A percentile compares a stretch with the other conserved stretches of the same genome.
Evolutionary conservation across 2,329 filamentous ascomycete species (phyloP).

Genomic region (Neonectria coccinea): DNA sequence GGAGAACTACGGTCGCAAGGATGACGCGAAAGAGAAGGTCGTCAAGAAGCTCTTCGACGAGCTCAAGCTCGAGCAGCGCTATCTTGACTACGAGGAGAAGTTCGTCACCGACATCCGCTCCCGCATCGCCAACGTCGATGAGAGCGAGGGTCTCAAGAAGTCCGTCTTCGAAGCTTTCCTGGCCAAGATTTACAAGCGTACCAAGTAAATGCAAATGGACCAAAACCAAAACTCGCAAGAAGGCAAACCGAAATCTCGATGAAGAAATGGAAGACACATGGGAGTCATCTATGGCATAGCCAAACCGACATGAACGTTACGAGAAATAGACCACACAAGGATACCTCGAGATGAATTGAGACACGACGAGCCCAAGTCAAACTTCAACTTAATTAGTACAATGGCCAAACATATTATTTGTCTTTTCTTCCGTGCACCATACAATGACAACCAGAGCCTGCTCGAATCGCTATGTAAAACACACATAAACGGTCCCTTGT

Average conservation of each 20-base stretch:
- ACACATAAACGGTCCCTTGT: conserved; percentile 2
- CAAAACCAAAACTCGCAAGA: conserved; percentile 19
- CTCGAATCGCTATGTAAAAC: conserved; percentile 23
- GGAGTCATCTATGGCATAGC: conserved; percentile 2
- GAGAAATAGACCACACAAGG: conserved; percentile 16
- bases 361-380: conserved; percentile 5
- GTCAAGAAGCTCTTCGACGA: conserved; percentile 93
- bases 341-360: conserved; percentile 13
- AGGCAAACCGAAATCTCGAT: conserved; percentile 3
- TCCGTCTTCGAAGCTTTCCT: conserved; percentile 90
- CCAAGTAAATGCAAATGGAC: conserved; percentile 71
- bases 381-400: conserved; percentile 13
- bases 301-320: conserved; percentile 15
- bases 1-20: conserved; percentile 93
- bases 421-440: conserved; percentile 17
- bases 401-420: conserved; percentile 23
- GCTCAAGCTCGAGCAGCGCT: conserved; percentile 83
- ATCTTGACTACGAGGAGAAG: conserved; percentile 91
- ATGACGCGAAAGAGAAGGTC: conserved; percentile 82
- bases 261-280: neutral
- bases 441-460: conserved; percentile 26
- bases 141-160: conserved; percentile 90
- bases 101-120: conserved; percentile 80
- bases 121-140: conserved; percentile 84
- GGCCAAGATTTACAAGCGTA: conserved; percentile 97